phyloP scores from a whole-genome alignment of 73 alveolate species.

The Paramecium sexaurelia region DNA sequence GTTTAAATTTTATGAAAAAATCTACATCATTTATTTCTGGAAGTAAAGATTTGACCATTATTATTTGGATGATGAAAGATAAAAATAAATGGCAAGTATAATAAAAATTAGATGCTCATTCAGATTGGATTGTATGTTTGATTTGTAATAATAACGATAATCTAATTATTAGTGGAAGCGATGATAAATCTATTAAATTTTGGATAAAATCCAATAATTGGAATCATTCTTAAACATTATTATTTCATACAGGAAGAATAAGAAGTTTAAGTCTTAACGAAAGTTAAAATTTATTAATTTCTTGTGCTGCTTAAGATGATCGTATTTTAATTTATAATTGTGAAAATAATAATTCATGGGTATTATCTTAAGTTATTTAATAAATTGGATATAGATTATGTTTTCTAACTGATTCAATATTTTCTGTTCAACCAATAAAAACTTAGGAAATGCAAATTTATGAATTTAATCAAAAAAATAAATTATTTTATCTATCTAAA shows the following conservation, averaged over 20 bases:
- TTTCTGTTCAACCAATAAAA: not conserved
- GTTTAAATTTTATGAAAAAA: not conserved
- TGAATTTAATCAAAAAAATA: not conserved
- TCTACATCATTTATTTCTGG: not conserved
- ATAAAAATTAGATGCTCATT: not conserved
- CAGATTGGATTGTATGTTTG: not conserved
- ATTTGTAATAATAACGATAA: not conserved
- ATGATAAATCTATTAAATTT: not conserved
- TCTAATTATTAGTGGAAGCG: not conserved
- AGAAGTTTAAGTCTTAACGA: not conserved
- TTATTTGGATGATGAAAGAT: not conserved
- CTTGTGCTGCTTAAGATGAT: not conserved
- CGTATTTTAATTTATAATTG: not conserved
- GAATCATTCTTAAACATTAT: not conserved
- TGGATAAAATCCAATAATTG: not conserved
- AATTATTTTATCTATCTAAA: not conserved
- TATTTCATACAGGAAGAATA: not conserved
- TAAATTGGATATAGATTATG: not conserved
- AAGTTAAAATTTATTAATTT: not conserved
- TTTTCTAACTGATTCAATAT: not conserved
- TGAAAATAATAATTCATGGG: not conserved
- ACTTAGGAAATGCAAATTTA: not conserved
- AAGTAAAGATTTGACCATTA: not conserved
- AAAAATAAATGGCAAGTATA: not conserved
- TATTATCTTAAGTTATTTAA: not conserved